Evolutionary conservation across 2,329 filamentous ascomycete species (phyloP).

Genomic region (Rutstroemia sp.): DNA sequence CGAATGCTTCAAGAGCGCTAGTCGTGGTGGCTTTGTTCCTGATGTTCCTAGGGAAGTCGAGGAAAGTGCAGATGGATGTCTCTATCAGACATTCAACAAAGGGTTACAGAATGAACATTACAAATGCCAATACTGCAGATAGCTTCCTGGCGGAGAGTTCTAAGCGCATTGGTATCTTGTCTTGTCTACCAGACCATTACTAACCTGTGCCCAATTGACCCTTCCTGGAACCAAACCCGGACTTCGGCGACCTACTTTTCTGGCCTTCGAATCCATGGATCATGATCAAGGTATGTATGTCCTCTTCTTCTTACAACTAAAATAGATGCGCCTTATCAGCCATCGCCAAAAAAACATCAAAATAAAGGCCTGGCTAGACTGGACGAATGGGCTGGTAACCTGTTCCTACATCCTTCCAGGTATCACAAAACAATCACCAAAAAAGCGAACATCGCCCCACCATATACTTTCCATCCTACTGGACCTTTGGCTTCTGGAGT

Average conservation of each 20-base stretch:
- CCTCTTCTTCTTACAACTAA: background rate
- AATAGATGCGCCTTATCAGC: slow-evolving; percentile 4
- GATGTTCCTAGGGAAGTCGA: no score
- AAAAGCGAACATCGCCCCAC: slow-evolving; percentile 8
- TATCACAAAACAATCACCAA: slow-evolving; percentile 10
- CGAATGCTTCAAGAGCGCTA: no score
- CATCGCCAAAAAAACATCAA: slow-evolving; percentile 5
- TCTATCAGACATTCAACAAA: no score
- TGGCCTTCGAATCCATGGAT: background rate
- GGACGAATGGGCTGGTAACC: slow-evolving; percentile 3
- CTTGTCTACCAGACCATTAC: background rate
- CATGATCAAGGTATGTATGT: background rate
- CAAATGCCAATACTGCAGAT: background rate
- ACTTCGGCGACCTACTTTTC: background rate
- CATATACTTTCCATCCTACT: slow-evolving; percentile 1
- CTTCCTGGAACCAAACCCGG: background rate
- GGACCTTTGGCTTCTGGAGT: background rate
- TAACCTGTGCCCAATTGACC: slow-evolving; percentile 6
- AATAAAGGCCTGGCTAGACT: slow-evolving; percentile 6
- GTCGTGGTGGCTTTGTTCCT: no score
- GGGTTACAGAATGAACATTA: no score
- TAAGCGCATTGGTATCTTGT: background rate
- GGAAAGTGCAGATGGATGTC: no score
- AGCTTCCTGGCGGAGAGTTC: background rate
- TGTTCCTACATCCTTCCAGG: background rate